Base-by-base conservation (phyloP, 805 yeast species). In the Hanseniaspora taiwanica region DNA sequence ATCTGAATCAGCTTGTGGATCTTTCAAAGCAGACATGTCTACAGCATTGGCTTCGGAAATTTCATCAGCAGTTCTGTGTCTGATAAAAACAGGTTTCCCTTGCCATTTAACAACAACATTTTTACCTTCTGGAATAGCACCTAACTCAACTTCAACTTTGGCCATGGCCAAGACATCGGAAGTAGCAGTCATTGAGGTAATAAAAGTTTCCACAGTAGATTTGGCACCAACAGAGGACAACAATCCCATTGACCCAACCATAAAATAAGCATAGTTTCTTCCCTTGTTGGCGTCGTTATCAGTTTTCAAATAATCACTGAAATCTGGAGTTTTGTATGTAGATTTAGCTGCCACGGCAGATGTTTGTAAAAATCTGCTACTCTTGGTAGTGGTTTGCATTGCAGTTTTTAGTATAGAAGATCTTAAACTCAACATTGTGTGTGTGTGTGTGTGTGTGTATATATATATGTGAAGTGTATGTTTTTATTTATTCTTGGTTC, bases 91-190 rank as follows among this genome's bases (percentile, higher is more conserved):
- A 50, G 99, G 99, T 74, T 91, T 91, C 69, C 99, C 99, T 69
- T 93, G 96, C 99, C 99, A 91, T 70, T 91, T 91, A 53, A 91
- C 94, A 59, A 91, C 84, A 49, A 91, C 93, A 67, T 91, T 91
- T 74, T 89, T 89, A 67, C 97, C 97, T 63, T 80, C 85, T 56
- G 99, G 99, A 50, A 91, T 85, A 48, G 84, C 81, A 43, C 80
- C 76, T 56, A 91, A 78, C 63, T 83, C 87, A 53, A 91, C 96
- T 72, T 91, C 98, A 56, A 89, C 96, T 72, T 91, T 91, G 55
- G 99, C 98, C 94, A 91, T 80, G 46, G 98, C 98, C 69, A 91
- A 76, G 45, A 91, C 94, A 72, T 91, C 99, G 49, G 96, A 95
- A 46, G 98, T 87, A 27, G 99, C 99, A 51, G 95, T 76, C 94